Percentiles rank a stretch among this genome's conserved stretches.
These are phyloP conservation scores for Silene coronaria DNA, from an alignment of 179 eudicot genomes.

Conservation along the genomic window DNA sequence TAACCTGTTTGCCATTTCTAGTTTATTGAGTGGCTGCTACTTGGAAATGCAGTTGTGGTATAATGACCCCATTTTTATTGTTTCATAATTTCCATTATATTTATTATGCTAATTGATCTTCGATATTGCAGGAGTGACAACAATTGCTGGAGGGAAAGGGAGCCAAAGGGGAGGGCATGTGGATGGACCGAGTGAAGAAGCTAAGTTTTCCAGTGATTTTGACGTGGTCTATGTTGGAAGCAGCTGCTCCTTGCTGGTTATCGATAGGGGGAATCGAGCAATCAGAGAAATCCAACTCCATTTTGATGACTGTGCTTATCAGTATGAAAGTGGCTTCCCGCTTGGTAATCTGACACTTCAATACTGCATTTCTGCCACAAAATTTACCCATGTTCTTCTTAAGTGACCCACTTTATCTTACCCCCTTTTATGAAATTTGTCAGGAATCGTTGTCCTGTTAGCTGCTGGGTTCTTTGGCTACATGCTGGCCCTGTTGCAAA, in stretches of 20 bases:
- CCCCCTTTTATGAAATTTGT: background rate
- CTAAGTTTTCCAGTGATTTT: slow-evolving; percentile 88
- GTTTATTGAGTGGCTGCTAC: no score
- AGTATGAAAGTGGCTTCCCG: slow-evolving; percentile 83
- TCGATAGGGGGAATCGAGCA: slow-evolving; percentile 85
- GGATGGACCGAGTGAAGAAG: slow-evolving; percentile 98
- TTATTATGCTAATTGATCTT: slow-evolving; percentile 9
- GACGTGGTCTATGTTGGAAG: slow-evolving; percentile 93
- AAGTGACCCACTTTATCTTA: slow-evolving; percentile 13
- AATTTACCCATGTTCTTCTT: background rate
- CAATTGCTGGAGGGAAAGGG: slow-evolving; percentile 93
- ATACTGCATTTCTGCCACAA: background rate
- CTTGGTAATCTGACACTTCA: slow-evolving; percentile 39
- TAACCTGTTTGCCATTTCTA: no score
- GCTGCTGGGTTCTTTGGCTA: slow-evolving; percentile 97
- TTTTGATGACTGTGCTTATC: slow-evolving; percentile 96
- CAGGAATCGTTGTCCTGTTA: slow-evolving; percentile 73
- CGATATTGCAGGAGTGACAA: slow-evolving; percentile 60
- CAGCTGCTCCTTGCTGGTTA: slow-evolving; percentile 87
- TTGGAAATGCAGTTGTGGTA: no score
- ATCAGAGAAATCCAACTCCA: slow-evolving; percentile 89
- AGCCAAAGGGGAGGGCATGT: slow-evolving; percentile 74
- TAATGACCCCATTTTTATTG: no score
- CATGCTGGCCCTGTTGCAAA: slow-evolving; percentile 86
- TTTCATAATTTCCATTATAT: no score